Base-by-base conservation (phyloP, 768 basidiomycete species). In the Pisolithus microcarpus region DNA sequence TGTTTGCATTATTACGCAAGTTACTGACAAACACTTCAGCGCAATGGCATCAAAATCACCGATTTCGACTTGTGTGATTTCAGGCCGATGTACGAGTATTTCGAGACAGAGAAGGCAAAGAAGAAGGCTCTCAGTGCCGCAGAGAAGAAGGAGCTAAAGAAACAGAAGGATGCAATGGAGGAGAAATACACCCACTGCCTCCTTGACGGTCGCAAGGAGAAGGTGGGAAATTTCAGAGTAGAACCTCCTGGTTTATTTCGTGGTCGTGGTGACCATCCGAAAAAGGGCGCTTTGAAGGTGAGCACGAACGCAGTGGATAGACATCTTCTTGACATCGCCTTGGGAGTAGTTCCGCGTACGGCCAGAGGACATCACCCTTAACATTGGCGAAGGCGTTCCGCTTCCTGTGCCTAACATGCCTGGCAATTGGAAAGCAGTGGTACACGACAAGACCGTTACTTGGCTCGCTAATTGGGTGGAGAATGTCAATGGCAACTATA, bases 401-500 rank as follows among this genome's bases (percentile, higher is more conserved):
- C 71, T 87, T 26, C 96, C 96, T 1, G 69, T 79, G n/a, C 91
- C 96, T 4, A 97, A 96, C 57, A 82, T 87, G 64, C 84, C 92
- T 18, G 95, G 96, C 40, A 78, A 81, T 39, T 99, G 96, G 96
- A 92, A 89, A 65, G 75, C 76, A 4, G 74, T 96, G 19, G 77
- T 81, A 10, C 91, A 98, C 63, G 94, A 98, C 64, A 85, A 94
- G 58, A 97, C 92, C 3, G 96, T 98, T 24, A 98, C 96, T 11
- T 99, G 96, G 96, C 77, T 99, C 44, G 96, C 96, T 5, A 94
- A 88, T 50, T 99, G 96, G 96, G 93, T 92, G 43, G 96, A 98
- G 69, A 99, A 99, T 63, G 84, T 98, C 70, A 98, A 98, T 62
- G 81, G 84, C 53, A 90, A 86, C 63, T 84, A 89, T 68, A 97